These are phyloP conservation scores for Suhomyces chickasaworum DNA, from an alignment of 1,139 yeast species.

Conservation along the genomic window DNA sequence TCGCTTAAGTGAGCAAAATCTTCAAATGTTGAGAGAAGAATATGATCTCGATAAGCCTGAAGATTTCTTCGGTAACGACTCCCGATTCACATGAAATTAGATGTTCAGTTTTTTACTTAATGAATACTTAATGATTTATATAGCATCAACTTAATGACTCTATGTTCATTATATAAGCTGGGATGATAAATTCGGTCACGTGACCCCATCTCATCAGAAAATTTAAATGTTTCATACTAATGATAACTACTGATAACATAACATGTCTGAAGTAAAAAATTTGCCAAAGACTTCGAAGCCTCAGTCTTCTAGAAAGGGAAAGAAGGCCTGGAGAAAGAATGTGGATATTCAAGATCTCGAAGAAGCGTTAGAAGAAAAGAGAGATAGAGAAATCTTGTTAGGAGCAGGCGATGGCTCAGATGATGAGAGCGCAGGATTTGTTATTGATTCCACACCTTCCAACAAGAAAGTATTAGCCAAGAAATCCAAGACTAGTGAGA, in stretches of 20 bases:
- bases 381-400: slow-evolving; percentile 66
- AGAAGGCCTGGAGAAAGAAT: slow-evolving; percentile 94
- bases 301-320: slow-evolving; percentile 88
- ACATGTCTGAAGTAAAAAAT: slow-evolving; percentile 9
- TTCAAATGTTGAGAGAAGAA: slow-evolving; percentile 16
- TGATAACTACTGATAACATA: background rate
- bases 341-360: slow-evolving; percentile 83
- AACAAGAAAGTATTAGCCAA: slow-evolving; percentile 29
- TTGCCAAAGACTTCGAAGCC: slow-evolving; percentile 13
- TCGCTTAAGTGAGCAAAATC: slow-evolving; percentile 33
- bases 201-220: slow-evolving; percentile 16
- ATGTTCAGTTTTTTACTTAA: background rate
- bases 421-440: slow-evolving; percentile 56
- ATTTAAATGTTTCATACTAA: slow-evolving; percentile 3
- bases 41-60: slow-evolving; percentile 3
- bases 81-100: background rate
- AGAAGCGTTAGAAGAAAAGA: slow-evolving; percentile 62
- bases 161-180: background rate
- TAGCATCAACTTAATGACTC: background rate
- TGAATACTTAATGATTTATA: background rate
- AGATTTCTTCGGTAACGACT: background rate
- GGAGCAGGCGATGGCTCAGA: slow-evolving; percentile 48
- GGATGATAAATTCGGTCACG: background rate
- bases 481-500: slow-evolving; percentile 70
- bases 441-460: slow-evolving; percentile 52